phyloP scores from a whole-genome alignment of 768 basidiomycete genomes.

The Coprinopsis cinerea region DNA sequence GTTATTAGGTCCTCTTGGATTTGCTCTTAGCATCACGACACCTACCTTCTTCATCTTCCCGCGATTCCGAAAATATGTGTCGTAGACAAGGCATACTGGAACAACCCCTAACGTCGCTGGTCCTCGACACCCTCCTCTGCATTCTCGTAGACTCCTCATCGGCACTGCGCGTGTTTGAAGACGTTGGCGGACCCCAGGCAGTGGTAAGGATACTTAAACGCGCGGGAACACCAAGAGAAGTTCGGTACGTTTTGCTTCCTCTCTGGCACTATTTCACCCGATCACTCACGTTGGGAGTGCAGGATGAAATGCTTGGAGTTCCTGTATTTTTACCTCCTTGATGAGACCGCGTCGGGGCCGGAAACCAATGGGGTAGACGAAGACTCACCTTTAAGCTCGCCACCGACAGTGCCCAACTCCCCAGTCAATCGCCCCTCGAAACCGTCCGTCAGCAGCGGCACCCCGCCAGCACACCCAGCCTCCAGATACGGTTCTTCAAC shows the following conservation, averaged over 20 bases:
- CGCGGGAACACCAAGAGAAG: constrained; percentile 79
- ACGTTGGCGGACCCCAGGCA: constrained; percentile 66
- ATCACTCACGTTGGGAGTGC: neutral
- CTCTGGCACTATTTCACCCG: neutral
- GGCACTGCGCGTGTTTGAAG: constrained; percentile 76
- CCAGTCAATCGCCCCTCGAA: constrained; percentile 37
- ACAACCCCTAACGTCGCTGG: constrained; percentile 57
- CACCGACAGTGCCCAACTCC: constrained; percentile 18
- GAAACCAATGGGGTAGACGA: constrained; percentile 6
- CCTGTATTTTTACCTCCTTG: constrained; percentile 89
- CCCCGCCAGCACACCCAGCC: no score
- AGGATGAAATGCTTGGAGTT: constrained; percentile 98
- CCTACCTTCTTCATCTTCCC: constrained; percentile 32
- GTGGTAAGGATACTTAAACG: constrained; percentile 87
- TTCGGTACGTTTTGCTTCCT: constrained; percentile 49
- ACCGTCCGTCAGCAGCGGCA: no score
- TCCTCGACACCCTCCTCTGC: constrained; percentile 82
- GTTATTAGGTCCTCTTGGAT: constrained; percentile 60
- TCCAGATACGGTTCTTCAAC: no score
- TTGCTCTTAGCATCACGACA: constrained; percentile 69
- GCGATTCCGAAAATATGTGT: constrained; percentile 19
- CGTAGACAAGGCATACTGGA: constrained; percentile 17
- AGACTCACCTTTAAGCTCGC: constrained; percentile 1
- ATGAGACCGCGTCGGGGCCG: constrained; percentile 45
- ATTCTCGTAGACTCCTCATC: constrained; percentile 81